Evolutionary conservation across 495 filamentous ascomycete genomes (phyloP).

Genomic region (Aspergillus taichungensis): DNA sequence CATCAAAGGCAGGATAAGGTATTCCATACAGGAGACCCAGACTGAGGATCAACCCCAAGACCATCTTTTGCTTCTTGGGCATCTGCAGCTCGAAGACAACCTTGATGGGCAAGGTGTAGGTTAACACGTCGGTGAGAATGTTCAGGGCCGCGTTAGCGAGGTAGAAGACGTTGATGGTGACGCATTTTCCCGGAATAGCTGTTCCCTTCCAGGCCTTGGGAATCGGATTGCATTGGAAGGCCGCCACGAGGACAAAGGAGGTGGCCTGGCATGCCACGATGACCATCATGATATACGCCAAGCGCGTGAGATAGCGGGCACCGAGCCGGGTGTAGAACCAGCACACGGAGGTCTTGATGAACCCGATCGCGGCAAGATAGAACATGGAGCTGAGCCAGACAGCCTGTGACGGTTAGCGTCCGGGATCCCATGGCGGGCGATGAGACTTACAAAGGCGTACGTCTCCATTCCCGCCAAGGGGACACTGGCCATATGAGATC

Average conservation of each 20-base stretch:
- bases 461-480: slow-evolving; percentile 12
- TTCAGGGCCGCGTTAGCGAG: slow-evolving; percentile 40
- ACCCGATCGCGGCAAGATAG: slow-evolving; percentile 31
- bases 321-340: slow-evolving; percentile 34
- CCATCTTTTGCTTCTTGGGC: slow-evolving; percentile 29
- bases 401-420: slow-evolving; percentile 9
- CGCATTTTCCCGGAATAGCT: slow-evolving; percentile 25
- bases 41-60: slow-evolving; percentile 26
- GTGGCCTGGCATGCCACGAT: slow-evolving; percentile 23
- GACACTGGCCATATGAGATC: slow-evolving; percentile 18
- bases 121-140: slow-evolving; percentile 44
- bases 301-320: slow-evolving; percentile 22
- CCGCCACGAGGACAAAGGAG: slow-evolving; percentile 28
- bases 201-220: slow-evolving; percentile 22
- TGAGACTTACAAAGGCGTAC: slow-evolving; percentile 24
- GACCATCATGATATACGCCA: slow-evolving; percentile 24
- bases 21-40: slow-evolving; percentile 32
- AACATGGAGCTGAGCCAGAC: slow-evolving; percentile 38
- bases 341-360: slow-evolving; percentile 32
- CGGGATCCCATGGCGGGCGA: background rate
- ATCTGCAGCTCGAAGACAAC: slow-evolving; percentile 29
- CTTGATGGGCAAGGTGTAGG: slow-evolving; percentile 39
- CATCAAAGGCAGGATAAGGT: background rate
- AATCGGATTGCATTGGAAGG: slow-evolving; percentile 30
- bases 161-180: slow-evolving; percentile 39